Conservation (phyloP, 164 flowering plant genomes). For the Kingdonia uniflora region DNA sequence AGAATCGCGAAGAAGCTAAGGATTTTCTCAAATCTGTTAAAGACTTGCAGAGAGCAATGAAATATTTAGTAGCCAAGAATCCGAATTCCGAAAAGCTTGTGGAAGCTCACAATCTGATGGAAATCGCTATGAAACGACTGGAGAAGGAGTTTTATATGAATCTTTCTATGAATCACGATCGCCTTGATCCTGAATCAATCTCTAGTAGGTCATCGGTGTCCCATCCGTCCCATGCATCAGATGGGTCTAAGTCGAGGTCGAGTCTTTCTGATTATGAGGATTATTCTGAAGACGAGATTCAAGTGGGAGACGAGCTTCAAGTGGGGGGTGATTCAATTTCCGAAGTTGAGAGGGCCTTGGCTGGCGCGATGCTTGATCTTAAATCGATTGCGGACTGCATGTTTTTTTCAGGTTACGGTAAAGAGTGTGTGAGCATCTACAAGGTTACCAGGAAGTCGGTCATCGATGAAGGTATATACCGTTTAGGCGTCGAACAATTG, state of each 20-base stretch:
- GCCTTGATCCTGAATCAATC: constrained; percentile 41
- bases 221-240: constrained; percentile 19
- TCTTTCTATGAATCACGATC: constrained; percentile 30
- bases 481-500: constrained; percentile 36
- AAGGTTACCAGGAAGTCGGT: constrained; percentile 47
- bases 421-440: constrained; percentile 61
- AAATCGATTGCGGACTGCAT: constrained; percentile 62
- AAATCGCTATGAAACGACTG: constrained; percentile 49
- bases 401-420: constrained; percentile 61
- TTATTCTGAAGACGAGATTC: constrained; percentile 22
- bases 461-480: constrained; percentile 54
- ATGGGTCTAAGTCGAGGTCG: constrained; percentile 10
- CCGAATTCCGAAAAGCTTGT: constrained; percentile 31
- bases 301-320: constrained; percentile 22
- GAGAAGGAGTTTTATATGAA: constrained; percentile 54
- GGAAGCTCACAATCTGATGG: constrained; percentile 43
- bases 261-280: constrained; percentile 25
- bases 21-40: constrained; percentile 26
- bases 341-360: too few relatives aligned
- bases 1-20: constrained; percentile 31
- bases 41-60: constrained; percentile 50
- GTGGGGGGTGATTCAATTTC: too few relatives aligned
- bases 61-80: constrained; percentile 17
- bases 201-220: constrained; percentile 22
- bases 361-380: too few relatives aligned